Percentiles rank a stretch among this genome's conserved stretches.
Evolutionary conservation across 2,329 filamentous ascomycete genomes (phyloP).

Genomic region (Aureobasidium sp.): DNA sequence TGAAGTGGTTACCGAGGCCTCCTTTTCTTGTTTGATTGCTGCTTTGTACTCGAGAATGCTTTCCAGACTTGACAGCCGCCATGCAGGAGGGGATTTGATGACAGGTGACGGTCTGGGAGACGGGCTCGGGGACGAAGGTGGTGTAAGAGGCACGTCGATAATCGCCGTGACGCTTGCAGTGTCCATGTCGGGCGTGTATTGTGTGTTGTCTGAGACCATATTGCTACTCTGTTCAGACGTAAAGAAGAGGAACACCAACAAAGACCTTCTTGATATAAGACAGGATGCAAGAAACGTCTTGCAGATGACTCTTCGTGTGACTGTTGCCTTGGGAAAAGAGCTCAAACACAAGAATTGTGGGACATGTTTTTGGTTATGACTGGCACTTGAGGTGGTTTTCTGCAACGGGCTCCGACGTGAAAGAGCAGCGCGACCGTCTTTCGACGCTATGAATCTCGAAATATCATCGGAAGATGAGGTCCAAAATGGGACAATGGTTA

Average conservation of each 20-base stretch:
- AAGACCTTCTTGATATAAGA: background rate
- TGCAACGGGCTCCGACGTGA: background rate
- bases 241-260: background rate
- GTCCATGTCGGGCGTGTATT: background rate
- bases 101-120: background rate
- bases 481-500: background rate
- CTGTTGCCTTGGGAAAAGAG: background rate
- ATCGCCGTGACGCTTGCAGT: background rate
- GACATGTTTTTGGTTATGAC: background rate
- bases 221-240: background rate
- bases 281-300: background rate
- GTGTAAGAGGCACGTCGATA: background rate
- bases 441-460: too few species aligned
- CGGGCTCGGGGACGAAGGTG: background rate
- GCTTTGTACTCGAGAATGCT: slow-evolving; percentile 27
- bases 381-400: background rate
- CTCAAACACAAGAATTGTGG: background rate
- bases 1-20: slow-evolving; percentile 18
- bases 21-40: slow-evolving; percentile 22
- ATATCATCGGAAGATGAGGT: background rate
- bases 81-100: background rate
- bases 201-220: background rate
- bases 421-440: background rate
- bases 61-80: slow-evolving; percentile 23
- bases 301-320: background rate